Base-by-base conservation (phyloP, 768 basidiomycete species). In the Suillus fuscotomentosus region DNA sequence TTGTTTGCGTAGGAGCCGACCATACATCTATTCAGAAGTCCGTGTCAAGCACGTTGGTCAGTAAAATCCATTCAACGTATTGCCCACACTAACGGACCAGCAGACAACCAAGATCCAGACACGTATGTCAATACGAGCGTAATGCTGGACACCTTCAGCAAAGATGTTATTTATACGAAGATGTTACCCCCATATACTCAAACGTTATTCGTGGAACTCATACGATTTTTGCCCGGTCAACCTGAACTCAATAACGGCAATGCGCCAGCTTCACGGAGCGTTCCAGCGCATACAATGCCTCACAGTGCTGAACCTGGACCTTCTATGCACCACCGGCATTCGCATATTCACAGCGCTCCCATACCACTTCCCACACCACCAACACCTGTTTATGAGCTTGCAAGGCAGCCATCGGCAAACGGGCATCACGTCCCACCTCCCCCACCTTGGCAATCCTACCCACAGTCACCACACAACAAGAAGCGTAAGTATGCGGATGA, bases 61-160 rank as follows among this genome's bases (percentile, higher is more conserved):
- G 83, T 80, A 54, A 61, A 62, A 60, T 67, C 54, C 63, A 17
- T 22, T 59, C 9, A 48, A 24, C 51, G 54, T 45, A 47, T 64
- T 68, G 45, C 62, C 63, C 55, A 63, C 62, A 63, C 60, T 66
- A 51, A 65, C 72, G 56, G 66, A 76, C 14, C 5, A 41, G 24
- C 61, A 77, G 84, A 86, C 50, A 81, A 77, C 51, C 76, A 77
- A 22, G 83, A 85, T 42, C 70, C 72, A 5, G 88, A 90, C 56
- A 78, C 82, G 3, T 94, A 89, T 71, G 86, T 94, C 43, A 85
- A 93, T 70, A 86, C 85, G 7, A 83, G 84, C 66, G 84, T 84
- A 66, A 94, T 94, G 88, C 75, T 92, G 45, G 88, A 92, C 62
- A 86, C 79, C 17, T 89, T 84, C 73, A 90, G 88, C 79, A 90